Conservation (phyloP, 495 filamentous ascomycete species). For the Xylaria curta region DNA sequence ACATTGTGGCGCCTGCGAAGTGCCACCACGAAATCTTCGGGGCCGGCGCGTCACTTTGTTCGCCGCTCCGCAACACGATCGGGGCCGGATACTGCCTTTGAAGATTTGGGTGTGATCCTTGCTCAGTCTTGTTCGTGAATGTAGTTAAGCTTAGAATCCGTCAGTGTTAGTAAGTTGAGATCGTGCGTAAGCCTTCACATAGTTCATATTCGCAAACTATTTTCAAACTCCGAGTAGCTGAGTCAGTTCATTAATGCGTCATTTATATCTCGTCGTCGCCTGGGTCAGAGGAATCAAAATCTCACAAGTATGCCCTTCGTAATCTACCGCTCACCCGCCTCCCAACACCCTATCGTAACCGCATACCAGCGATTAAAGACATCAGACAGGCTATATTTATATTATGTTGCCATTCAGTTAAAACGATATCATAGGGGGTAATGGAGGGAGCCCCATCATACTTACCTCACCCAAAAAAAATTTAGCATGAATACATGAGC, state of each 20-base stretch:
- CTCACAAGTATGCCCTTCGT: too few species aligned
- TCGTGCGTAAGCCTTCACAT: background rate
- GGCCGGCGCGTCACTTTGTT: too few species aligned
- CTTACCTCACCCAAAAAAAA: constrained; percentile 4
- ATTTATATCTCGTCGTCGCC: background rate
- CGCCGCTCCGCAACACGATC: too few species aligned
- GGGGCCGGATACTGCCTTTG: too few species aligned
- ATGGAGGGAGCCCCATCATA: constrained; percentile 7
- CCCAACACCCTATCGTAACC: background rate
- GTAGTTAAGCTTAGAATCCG: too few species aligned
- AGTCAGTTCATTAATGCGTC: background rate
- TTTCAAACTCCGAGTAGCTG: background rate
- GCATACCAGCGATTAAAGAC: background rate
- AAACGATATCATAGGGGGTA: background rate
- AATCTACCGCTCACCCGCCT: background rate
- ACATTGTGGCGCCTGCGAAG: too few species aligned
- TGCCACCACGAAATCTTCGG: too few species aligned
- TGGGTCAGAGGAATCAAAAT: background rate
- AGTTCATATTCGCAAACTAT: background rate
- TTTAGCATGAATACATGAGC: background rate
- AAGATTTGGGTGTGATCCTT: too few species aligned
- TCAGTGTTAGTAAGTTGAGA: background rate
- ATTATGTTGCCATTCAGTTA: background rate
- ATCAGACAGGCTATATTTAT: background rate
- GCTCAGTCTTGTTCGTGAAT: too few species aligned